phyloP scores from a whole-genome alignment of 768 basidiomycete genomes.

The Mycena polygramma region DNA sequence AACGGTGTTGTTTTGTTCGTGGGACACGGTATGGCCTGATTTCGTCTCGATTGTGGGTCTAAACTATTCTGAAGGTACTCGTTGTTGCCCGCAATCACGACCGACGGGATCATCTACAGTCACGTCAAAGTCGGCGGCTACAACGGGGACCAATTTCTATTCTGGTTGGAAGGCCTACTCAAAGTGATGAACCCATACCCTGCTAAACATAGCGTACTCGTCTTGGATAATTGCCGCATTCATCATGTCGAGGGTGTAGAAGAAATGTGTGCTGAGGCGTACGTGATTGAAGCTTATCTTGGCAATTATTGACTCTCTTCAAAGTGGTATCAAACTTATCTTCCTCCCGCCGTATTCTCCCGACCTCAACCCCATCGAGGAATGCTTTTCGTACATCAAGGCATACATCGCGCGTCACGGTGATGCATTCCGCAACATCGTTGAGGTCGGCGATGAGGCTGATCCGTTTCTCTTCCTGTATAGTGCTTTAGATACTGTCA shows the following conservation, averaged over 20 bases:
- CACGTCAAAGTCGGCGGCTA: no score
- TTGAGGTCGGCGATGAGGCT: constrained; percentile 8
- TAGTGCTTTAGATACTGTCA: constrained; percentile 1
- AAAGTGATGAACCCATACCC: no score
- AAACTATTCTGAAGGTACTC: no score
- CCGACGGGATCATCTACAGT: no score
- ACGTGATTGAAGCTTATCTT: constrained; percentile 6
- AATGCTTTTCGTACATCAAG: constrained; percentile 49
- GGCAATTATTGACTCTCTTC: background rate
- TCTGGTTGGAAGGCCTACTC: no score
- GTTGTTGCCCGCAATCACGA: no score
- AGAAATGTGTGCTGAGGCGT: background rate
- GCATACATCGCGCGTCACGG: constrained; percentile 45
- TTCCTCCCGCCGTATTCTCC: constrained; percentile 52
- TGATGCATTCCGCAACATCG: constrained; percentile 9
- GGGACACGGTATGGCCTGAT: no score
- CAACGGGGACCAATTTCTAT: no score
- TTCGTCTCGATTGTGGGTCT: no score
- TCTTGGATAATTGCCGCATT: no score
- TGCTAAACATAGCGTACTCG: no score
- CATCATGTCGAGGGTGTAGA: no score
- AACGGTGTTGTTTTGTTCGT: background rate
- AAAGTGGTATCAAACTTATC: constrained; percentile 42
- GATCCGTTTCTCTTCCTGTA: constrained; percentile 8
- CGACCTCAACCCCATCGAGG: constrained; percentile 53